Evolutionary conservation across 2,329 filamentous ascomycete genomes (phyloP), one percentile per base, ranked within the genome.

Genomic region (Dactylella cylindrospora): DNA sequence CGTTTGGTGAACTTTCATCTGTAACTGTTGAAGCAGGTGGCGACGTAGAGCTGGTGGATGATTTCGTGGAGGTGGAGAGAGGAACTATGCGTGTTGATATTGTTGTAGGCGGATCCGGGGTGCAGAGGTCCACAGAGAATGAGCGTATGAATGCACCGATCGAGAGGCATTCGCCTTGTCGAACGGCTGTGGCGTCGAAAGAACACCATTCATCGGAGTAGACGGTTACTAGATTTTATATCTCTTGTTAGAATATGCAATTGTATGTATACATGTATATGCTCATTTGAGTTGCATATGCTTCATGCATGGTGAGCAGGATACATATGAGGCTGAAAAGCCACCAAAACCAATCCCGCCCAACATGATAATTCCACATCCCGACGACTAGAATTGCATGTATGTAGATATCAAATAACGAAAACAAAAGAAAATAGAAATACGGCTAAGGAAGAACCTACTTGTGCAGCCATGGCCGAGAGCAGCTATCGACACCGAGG

Each of bases 71-170:
- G 6, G 47, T 47, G 17, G 47, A 28, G 19, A 61, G 35, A n/a
- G 47, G 28, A 22, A 33, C 22, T 17, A 53, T 23, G n/a, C 43
- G 35, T 43, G 57, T 61, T n/a, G 55, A 47, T 19, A 61, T 7
- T 7, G 20, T 19, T 5, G 43, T 50, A 10, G 49, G 41, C 3
- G 38, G 31, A 31, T 50, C 33, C 7, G 17, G 28, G 7, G 31
- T 49, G 28, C 57, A 62, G 7, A 23, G 23, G 49, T 62, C 57
- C 31, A 62, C 49, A 19, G 57, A 62, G 44, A 62, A 62, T 12
- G 57, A 54, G 36, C 31, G 29, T 23, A 47, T 43, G 36, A 36
- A 31, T 23, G 57, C 38, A 12, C 43, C 44, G 29, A 62, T 54
- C 10, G 57, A 62, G 31, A 43, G 12, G 33, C 57, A 62, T 22